phyloP scores from a whole-genome alignment of 2,329 filamentous ascomycete species.

The Dothidotthia symphoricarpi region DNA sequence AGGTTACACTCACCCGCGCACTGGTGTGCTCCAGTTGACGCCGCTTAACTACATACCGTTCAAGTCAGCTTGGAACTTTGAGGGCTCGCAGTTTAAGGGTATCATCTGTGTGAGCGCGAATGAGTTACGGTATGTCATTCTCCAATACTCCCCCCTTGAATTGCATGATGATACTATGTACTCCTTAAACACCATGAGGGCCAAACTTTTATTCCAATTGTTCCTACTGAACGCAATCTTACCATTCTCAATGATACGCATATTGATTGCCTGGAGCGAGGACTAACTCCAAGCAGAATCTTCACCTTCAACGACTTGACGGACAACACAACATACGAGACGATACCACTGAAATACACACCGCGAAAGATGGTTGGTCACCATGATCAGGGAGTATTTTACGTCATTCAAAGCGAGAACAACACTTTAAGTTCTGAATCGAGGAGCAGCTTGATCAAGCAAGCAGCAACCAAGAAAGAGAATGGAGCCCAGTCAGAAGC shows the following conservation, averaged over 20 bases:
- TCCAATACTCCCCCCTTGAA: constrained; percentile 30
- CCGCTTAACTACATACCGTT: constrained; percentile 84
- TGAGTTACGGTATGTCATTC: constrained; percentile 69
- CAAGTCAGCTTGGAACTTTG: constrained; percentile 95
- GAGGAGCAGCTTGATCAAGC: constrained; percentile 69
- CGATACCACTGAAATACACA: constrained; percentile 83
- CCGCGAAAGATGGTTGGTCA: constrained; percentile 85
- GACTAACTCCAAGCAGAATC: constrained; percentile 56
- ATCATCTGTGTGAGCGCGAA: constrained; percentile 92
- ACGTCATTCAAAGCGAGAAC: constrained; percentile 90
- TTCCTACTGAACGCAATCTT: constrained; percentile 76
- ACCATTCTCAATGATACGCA: not conserved
- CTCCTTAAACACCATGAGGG: constrained; percentile 47
- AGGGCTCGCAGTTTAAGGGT: constrained; percentile 89
- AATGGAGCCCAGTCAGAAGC: constrained; percentile 33
- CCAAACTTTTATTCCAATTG: constrained; percentile 71
- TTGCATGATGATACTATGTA: constrained; percentile 64
- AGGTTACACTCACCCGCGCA: constrained; percentile 85
- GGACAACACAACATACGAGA: constrained; percentile 82
- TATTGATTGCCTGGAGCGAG: constrained; percentile 3
- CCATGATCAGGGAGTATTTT: constrained; percentile 84
- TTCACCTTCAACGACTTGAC: constrained; percentile 86
- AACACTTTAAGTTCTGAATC: constrained; percentile 83
- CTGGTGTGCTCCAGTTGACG: constrained; percentile 85
- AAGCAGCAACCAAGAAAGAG: constrained; percentile 50